Conservation (phyloP, 768 basidiomycete species). For the Boletus huronensis region DNA sequence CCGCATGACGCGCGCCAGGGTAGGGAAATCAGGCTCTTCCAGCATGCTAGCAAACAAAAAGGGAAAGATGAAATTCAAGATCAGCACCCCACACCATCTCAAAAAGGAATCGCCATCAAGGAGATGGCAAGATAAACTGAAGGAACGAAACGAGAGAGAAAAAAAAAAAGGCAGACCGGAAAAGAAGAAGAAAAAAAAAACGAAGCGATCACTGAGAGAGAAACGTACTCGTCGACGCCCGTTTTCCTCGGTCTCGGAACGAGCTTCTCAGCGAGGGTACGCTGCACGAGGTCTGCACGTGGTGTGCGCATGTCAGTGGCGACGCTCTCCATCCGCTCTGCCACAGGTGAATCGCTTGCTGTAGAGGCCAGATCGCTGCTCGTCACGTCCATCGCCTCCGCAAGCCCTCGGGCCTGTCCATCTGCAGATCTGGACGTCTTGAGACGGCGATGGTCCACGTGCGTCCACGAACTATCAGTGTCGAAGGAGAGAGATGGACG, state of each 20-base stretch:
- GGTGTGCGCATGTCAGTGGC: constrained; percentile 30
- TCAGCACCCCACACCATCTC: constrained; percentile 1
- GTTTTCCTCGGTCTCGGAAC: constrained; percentile 65
- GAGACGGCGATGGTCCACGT: constrained; percentile 47
- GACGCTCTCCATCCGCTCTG: constrained; percentile 31
- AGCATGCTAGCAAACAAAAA: constrained; percentile 50
- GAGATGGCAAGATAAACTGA: neutral
- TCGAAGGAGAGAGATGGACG: constrained; percentile 31
- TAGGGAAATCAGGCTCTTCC: constrained; percentile 51
- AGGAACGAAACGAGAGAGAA: neutral
- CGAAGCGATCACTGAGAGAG: neutral
- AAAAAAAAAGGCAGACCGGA: neutral
- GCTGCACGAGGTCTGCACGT: constrained; percentile 26
- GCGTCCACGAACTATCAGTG: constrained; percentile 69
- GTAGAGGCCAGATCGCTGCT: constrained; percentile 55
- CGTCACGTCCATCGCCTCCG: constrained; percentile 34
- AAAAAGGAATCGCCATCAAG: neutral
- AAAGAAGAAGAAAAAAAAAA: neutral
- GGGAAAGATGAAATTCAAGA: neutral
- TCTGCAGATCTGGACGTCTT: constrained; percentile 10
- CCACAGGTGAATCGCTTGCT: constrained; percentile 40
- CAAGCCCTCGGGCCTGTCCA: constrained; percentile 5
- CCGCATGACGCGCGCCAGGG: constrained; percentile 66
- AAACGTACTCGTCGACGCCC: constrained; percentile 64
- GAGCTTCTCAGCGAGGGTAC: constrained; percentile 58